Base-by-base conservation (phyloP, 768 basidiomycete genomes). In the Termitomyces bulborhizus region DNA sequence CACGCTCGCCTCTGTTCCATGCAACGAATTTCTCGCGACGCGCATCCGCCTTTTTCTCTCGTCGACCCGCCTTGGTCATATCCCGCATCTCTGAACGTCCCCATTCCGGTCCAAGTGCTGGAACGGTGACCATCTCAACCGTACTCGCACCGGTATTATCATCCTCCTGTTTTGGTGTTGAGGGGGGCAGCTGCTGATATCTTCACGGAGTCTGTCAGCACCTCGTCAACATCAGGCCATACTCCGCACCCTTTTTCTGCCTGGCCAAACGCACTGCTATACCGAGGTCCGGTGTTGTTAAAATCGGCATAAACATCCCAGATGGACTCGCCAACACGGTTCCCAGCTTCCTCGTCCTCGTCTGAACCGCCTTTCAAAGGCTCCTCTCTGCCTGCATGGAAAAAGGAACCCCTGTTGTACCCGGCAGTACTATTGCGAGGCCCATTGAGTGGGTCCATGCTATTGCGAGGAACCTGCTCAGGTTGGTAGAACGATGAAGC, bases 101-200 rank as follows among this genome's bases (percentile, higher is more conserved):
- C 94, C 94, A 98, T 72, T 98, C 94, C 0, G 94, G 74, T 18
- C 94, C 94, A 3, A 98, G 76, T 2, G 90, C 90, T 3, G 94
- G 94, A 0, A 97, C 92, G 0, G 94, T 96, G 43, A 96, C 87
- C 68, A 95, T 77, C 69, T 98, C 94, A 24, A 93, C 89, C 3
- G 81, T 83, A 9, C 75, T 74, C 4, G 62, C 53, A 16, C 69
- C 50, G 42, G 60, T 64, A 44, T 67, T 65, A 12, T 65, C 63
- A 46, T 76, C 76, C 11, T 63, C 55, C 29, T 74, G 74, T 27
- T 78, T 80, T 31, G 65, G 68, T 43, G 72, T 64, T 4, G 68
- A 48, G 26, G 74, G 71, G 12, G 70, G 71, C 39, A 80, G 57
- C 54, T 73, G 76, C 26, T 73, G 79, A 66, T 77, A 84, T 5